Conservation (phyloP, 176 grass and related monocot genomes). For the Musa schizocarpa region DNA sequence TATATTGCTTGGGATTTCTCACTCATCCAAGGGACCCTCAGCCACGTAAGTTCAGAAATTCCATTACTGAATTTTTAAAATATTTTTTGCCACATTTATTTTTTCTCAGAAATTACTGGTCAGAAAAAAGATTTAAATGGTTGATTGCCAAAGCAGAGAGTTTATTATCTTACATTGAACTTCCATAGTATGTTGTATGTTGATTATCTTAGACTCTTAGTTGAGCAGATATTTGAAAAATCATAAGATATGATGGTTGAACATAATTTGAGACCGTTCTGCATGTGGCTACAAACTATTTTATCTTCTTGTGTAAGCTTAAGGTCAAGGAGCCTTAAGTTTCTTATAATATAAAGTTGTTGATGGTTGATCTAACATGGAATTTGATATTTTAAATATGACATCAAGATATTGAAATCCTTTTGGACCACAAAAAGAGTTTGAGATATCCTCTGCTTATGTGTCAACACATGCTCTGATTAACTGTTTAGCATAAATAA, state of each 20-base stretch:
- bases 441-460: too few relatives aligned
- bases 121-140: neutral
- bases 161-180: neutral
- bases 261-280: neutral
- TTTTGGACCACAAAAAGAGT: too few relatives aligned
- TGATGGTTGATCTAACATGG: too few relatives aligned
- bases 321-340: too few relatives aligned
- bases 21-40: constrained; percentile 82
- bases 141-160: neutral
- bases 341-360: too few relatives aligned
- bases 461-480: too few relatives aligned
- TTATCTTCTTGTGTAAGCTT: too few relatives aligned
- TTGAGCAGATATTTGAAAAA: neutral
- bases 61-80: neutral
- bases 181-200: neutral
- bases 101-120: neutral
- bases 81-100: neutral
- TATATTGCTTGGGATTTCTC: constrained; percentile 99
- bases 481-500: too few relatives aligned
- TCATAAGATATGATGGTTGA: neutral
- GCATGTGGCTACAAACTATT: neutral
- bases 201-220: neutral
- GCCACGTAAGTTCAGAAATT: constrained; percentile 22
- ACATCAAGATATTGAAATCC: too few relatives aligned
- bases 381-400: too few relatives aligned